A percentile compares a stretch with the other conserved stretches of the same genome.
phyloP scores from a whole-genome alignment of 1,284 basidiomycete genomes.

The Austroboletus niveus region DNA sequence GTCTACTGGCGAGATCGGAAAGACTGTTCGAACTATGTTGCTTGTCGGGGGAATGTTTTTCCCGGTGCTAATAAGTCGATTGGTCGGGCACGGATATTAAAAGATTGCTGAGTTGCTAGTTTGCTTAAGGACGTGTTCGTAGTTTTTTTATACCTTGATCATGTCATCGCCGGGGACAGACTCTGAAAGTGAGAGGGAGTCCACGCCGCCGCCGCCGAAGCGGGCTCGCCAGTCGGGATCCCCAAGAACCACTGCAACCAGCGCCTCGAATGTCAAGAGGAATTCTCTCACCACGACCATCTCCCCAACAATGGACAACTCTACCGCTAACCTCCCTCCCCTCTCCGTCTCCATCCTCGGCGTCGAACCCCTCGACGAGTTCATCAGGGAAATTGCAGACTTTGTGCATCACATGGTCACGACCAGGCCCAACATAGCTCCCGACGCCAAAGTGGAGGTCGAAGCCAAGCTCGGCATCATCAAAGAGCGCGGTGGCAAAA shows the following conservation, averaged over 20 bases:
- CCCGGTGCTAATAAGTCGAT: conserved; percentile 52
- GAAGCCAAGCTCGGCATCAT: conserved; percentile 93
- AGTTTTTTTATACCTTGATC: conserved; percentile 11
- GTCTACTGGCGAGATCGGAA: conserved; percentile 45
- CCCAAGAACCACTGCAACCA: conserved; percentile 10
- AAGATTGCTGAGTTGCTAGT: background rate
- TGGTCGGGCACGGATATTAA: conserved; percentile 51
- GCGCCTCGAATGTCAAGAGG: conserved; percentile 23
- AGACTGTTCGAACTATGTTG: conserved; percentile 48
- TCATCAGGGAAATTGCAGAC: conserved; percentile 88
- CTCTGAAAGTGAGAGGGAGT: conserved; percentile 32
- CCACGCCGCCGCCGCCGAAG: conserved; percentile 28
- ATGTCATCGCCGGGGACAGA: conserved; percentile 33
- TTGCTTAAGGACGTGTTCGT: background rate
- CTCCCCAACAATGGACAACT: conserved; percentile 25
- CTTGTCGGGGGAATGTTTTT: conserved; percentile 70
- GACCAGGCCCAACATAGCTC: conserved; percentile 48
- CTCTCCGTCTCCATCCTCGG: conserved; percentile 89
- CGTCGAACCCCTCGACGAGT: conserved; percentile 92
- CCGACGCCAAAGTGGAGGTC: conserved; percentile 64
- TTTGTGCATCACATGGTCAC: conserved; percentile 77
- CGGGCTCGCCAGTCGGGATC: conserved; percentile 26
- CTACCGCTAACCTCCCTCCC: conserved; percentile 45
- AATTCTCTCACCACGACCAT: conserved; percentile 8
- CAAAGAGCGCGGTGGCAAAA: conserved; percentile 58